Evolutionary conservation across 2,329 filamentous ascomycete genomes (phyloP), one percentile per base, ranked within the genome.

Genomic region (Penicillium oxalicum): DNA sequence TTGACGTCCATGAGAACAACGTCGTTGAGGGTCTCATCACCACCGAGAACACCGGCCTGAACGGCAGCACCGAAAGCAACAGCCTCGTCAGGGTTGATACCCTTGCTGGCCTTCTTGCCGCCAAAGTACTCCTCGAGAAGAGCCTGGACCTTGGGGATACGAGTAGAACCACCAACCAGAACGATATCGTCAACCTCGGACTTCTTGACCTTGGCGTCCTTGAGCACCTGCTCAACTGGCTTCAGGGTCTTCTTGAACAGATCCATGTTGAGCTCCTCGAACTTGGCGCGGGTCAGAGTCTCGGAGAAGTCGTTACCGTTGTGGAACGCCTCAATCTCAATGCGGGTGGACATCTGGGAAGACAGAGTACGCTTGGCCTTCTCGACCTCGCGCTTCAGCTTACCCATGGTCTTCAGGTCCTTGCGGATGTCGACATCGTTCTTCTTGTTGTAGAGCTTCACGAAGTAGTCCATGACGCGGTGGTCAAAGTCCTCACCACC

Each of bases 401-500:
- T 98, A 77, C 91, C 89, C 91, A 97, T 97, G 60, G 91, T 86
- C 87, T 96, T 96, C 59, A 86, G 77, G 69, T 97, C 90, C 80
- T 94, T 94, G 76, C 84, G 87, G 70, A 97, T 82, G 63, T 98
- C 90, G 61, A 94, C 89, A 63, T 74, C 77, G 80, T 96, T 82
- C 82, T 96, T 93, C 86, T 96, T 96, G 86, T 97, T 97, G 84
- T 95, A 97, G 64, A 81, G 79, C 86, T 97, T 96, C 79, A 86
- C 85, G 70, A 97, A 89, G 83, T 91, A 81, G 80, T 87, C 89
- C 78, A 97, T 95, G 73, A 97, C 81, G 70, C 91, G 86, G 82
- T 97, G 90, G 74, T 97, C 91, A 73, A 97, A 97, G 78, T 97
- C 91, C 75, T 97, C 91, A 84, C 91, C 91, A 86, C 91, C 91